A percentile compares a stretch with the other conserved stretches of the same genome.
These are phyloP conservation scores for Huntiella bhutanensis DNA, from an alignment of 2,329 filamentous ascomycete genomes.

Conservation along the genomic window DNA sequence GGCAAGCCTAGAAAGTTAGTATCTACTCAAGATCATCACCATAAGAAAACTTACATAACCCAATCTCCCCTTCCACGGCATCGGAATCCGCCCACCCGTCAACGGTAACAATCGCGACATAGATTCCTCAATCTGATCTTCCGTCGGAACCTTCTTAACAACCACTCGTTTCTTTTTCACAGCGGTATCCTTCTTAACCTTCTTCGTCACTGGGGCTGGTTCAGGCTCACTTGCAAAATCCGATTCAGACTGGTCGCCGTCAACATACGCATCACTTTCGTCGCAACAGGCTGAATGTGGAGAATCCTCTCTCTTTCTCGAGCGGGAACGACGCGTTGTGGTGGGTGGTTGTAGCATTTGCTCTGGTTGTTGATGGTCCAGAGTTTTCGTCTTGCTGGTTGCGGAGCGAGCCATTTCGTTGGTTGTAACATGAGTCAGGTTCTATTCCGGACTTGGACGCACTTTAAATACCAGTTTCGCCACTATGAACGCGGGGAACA, in stretches of 20 bases:
- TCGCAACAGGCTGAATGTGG: background rate
- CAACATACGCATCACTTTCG: slow-evolving; percentile 4
- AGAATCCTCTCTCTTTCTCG: no score
- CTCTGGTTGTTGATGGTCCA: no score
- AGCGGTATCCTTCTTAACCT: background rate
- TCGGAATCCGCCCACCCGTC: slow-evolving; percentile 7
- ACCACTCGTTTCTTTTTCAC: slow-evolving; percentile 1
- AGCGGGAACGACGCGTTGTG: no score
- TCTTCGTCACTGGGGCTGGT: background rate
- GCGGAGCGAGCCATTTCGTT: no score
- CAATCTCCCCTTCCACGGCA: slow-evolving; percentile 11
- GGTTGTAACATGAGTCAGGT: no score
- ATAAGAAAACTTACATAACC: slow-evolving; percentile 8
- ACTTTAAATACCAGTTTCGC: no score
- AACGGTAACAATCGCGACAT: slow-evolving; percentile 8
- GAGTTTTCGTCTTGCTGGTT: no score
- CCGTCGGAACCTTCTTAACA: slow-evolving; percentile 1
- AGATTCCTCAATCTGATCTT: background rate
- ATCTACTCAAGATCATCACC: background rate
- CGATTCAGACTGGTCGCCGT: background rate
- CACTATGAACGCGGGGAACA: no score
- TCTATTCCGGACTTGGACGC: no score
- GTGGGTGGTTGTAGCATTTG: no score
- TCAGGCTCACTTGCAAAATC: background rate
- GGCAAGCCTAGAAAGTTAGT: slow-evolving; percentile 41